These are phyloP conservation scores for Metschnikowia cubensis DNA, from an alignment of 805 yeast species.

Conservation along the genomic window DNA sequence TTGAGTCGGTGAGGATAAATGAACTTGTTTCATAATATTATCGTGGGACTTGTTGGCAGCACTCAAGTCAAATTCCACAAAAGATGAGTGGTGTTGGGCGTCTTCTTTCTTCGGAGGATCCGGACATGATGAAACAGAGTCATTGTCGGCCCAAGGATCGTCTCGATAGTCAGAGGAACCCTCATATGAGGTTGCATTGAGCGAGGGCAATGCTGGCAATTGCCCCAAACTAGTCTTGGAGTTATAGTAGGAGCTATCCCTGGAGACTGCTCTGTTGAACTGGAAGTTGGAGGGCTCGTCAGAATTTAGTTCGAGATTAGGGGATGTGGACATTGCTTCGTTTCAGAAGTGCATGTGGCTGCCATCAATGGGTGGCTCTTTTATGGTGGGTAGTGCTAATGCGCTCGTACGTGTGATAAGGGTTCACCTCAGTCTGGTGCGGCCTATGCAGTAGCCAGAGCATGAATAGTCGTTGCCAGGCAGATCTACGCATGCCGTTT, in stretches of 20 bases:
- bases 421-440: not conserved
- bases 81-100: not conserved
- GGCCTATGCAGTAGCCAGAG: not conserved
- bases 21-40: slow-evolving; percentile 8
- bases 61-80: slow-evolving; percentile 30
- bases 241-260: slow-evolving; percentile 6
- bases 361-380: not conserved
- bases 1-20: slow-evolving; percentile 3
- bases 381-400: not conserved
- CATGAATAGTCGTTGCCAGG: not conserved
- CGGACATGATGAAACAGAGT: not conserved
- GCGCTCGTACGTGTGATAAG: not conserved
- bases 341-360: not conserved
- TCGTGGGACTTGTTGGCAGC: slow-evolving; percentile 4
- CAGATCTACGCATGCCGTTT: not conserved
- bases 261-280: slow-evolving; percentile 5
- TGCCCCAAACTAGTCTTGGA: slow-evolving; percentile 12
- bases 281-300: not conserved
- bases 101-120: not conserved
- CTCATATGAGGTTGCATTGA: not conserved
- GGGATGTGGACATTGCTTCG: not conserved
- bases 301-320: not conserved
- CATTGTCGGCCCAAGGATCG: not conserved
- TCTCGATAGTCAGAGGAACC: not conserved
- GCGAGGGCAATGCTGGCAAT: slow-evolving; percentile 16